Evolutionary conservation across 2,329 filamentous ascomycete genomes (phyloP).

Genomic region (Claviceps sorghi): DNA sequence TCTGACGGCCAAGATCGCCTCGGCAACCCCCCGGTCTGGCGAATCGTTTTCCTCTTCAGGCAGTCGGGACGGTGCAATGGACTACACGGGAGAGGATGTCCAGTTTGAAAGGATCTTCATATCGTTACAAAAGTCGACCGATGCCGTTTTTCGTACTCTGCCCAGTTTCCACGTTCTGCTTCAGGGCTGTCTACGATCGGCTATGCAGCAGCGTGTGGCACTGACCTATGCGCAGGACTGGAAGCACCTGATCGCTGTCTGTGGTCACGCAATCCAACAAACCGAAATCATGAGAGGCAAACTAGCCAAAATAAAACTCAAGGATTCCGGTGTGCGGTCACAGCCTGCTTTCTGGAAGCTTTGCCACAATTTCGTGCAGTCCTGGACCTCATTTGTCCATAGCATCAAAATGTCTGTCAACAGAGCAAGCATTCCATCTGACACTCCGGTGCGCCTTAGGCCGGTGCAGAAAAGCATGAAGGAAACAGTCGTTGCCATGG

Average conservation of each 20-base stretch:
- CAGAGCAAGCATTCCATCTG: constrained; percentile 39
- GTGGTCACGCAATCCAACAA: constrained; percentile 54
- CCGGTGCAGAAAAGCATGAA: constrained; percentile 74
- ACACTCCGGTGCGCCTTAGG: constrained; percentile 59
- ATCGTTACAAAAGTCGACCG: constrained; percentile 58
- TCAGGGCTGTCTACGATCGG: constrained; percentile 44
- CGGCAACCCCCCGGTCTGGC: constrained; percentile 64
- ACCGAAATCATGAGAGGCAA: constrained; percentile 58
- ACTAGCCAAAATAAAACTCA: constrained; percentile 69
- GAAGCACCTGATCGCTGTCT: constrained; percentile 57
- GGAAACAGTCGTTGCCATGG: constrained; percentile 62
- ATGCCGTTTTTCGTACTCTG: constrained; percentile 56
- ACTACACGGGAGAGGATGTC: constrained; percentile 61
- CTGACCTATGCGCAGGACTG: constrained; percentile 50
- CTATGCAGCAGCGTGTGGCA: constrained; percentile 43
- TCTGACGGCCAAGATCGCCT: constrained; percentile 38
- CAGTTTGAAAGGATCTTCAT: constrained; percentile 73
- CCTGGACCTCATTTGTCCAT: constrained; percentile 52
- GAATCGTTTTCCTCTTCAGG: constrained; percentile 58
- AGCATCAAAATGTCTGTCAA: constrained; percentile 43
- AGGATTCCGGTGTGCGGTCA: constrained; percentile 61
- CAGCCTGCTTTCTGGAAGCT: constrained; percentile 50
- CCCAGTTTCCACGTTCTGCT: constrained; percentile 58
- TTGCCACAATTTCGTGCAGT: constrained; percentile 59
- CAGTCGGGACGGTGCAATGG: constrained; percentile 32